Evolutionary conservation across 352 stramenopile species (phyloP).

Genomic region (Phytophthora pini): DNA sequence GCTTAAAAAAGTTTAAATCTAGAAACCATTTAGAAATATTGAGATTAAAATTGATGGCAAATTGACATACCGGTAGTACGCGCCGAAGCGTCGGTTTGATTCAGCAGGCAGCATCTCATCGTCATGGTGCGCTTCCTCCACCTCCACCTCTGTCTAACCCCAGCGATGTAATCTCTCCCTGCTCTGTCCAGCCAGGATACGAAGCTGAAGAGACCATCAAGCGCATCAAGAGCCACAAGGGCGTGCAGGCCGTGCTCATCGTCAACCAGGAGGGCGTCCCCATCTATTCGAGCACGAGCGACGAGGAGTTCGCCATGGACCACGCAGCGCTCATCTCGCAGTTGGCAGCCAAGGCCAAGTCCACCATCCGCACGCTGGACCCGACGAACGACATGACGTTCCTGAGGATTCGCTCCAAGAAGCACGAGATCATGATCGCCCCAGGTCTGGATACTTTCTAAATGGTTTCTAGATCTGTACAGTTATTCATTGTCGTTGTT

Average conservation of each 20-base stretch:
- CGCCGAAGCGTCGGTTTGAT: too few relatives aligned
- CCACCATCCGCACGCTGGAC: slow-evolving; percentile 91
- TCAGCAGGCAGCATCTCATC: too few relatives aligned
- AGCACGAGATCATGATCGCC: slow-evolving; percentile 95
- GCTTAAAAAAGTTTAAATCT: too few relatives aligned
- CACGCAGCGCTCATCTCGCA: slow-evolving; percentile 89
- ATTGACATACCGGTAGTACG: too few relatives aligned
- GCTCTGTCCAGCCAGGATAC: slow-evolving; percentile 63
- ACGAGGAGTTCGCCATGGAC: slow-evolving; percentile 90
- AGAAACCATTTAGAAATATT: too few relatives aligned
- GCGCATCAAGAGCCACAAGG: slow-evolving; percentile 94
- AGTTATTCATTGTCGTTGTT: background rate
- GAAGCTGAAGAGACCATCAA: slow-evolving; percentile 96
- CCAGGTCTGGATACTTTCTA: slow-evolving; percentile 44
- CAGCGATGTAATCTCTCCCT: too few relatives aligned
- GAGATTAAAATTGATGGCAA: too few relatives aligned
- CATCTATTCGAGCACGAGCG: slow-evolving; percentile 92
- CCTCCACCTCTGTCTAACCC: too few relatives aligned
- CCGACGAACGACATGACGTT: slow-evolving; percentile 95
- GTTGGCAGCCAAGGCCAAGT: slow-evolving; percentile 91
- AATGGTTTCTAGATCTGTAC: background rate
- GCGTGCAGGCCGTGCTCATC: slow-evolving; percentile 93
- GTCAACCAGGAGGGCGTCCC: slow-evolving; percentile 93
- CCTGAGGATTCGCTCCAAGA: slow-evolving; percentile 93
- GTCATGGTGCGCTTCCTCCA: too few relatives aligned